phyloP scores from a whole-genome alignment of 2,329 filamentous ascomycete species.

The Thyridium curvatum region DNA sequence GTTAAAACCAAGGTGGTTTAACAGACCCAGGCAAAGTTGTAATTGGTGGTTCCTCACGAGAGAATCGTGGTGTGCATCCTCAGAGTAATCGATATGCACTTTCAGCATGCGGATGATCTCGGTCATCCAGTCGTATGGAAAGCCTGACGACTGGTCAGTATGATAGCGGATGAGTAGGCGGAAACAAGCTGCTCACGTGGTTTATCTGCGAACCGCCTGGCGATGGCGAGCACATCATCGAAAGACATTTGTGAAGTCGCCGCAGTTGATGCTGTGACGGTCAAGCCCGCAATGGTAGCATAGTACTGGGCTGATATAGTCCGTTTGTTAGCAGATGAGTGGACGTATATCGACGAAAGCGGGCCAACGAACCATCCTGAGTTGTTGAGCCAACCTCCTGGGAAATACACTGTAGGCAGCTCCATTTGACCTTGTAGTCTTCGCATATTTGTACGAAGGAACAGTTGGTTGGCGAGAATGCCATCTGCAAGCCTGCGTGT shows the following conservation, averaged over 20 bases:
- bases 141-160: slow-evolving; percentile 32
- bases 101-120: slow-evolving; percentile 66
- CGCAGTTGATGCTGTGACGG: slow-evolving; percentile 41
- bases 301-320: slow-evolving; percentile 40
- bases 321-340: slow-evolving; percentile 8
- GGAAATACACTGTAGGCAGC: slow-evolving; percentile 41
- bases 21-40: slow-evolving; percentile 70
- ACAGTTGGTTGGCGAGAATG: slow-evolving; percentile 53
- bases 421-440: slow-evolving; percentile 55
- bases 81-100: slow-evolving; percentile 73
- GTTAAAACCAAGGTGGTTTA: slow-evolving; percentile 70
- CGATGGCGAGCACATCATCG: slow-evolving; percentile 67
- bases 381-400: slow-evolving; percentile 41
- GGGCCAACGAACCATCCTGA: slow-evolving; percentile 37
- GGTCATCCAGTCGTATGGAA: slow-evolving; percentile 55
- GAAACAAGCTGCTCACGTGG: slow-evolving; percentile 20
- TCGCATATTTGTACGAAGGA: slow-evolving; percentile 53
- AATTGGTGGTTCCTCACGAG: slow-evolving; percentile 68
- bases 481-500: slow-evolving; percentile 44
- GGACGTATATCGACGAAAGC: background rate
- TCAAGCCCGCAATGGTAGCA: slow-evolving; percentile 56
- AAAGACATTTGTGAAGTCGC: slow-evolving; percentile 44
- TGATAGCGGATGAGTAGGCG: background rate
- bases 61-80: slow-evolving; percentile 65
- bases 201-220: slow-evolving; percentile 41